Percentiles rank a stretch among this genome's conserved stretches.
phyloP scores from a whole-genome alignment of 768 basidiomycete species.

The Suillus subalutaceus region DNA sequence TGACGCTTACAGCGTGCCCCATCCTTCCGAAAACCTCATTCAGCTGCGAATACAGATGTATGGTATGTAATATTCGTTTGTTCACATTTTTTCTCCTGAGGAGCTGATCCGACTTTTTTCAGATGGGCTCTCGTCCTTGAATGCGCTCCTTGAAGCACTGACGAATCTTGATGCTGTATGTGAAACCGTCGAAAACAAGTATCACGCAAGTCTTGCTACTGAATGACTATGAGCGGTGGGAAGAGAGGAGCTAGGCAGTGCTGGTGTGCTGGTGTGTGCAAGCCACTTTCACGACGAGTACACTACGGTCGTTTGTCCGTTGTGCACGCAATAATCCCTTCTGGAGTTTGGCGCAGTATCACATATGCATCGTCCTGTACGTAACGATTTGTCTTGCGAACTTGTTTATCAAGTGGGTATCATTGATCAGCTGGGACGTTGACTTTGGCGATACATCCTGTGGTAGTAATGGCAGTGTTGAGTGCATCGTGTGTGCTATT shows the following conservation, averaged over 20 bases:
- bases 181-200: conserved; percentile 68
- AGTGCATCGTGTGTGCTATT: neutral
- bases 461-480: neutral
- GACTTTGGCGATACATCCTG: neutral
- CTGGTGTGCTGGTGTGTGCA: neutral
- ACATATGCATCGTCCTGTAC: neutral
- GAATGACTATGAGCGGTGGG: conserved; percentile 66
- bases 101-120: neutral
- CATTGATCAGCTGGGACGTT: neutral
- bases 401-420: neutral
- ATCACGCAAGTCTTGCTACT: conserved; percentile 58
- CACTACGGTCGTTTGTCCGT: neutral
- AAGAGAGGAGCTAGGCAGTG: conserved; percentile 56
- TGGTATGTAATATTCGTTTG: conserved; percentile 55
- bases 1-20: conserved; percentile 51
- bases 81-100: neutral
- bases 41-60: conserved; percentile 99
- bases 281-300: neutral
- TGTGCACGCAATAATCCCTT: neutral
- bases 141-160: conserved; percentile 77
- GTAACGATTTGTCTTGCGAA: neutral
- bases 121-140: conserved; percentile 89
- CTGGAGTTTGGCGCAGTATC: neutral
- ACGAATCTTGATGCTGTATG: conserved; percentile 78
- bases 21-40: conserved; percentile 96